Conservation (phyloP, 345 rosid genomes). For the Linum usitatissimum region DNA sequence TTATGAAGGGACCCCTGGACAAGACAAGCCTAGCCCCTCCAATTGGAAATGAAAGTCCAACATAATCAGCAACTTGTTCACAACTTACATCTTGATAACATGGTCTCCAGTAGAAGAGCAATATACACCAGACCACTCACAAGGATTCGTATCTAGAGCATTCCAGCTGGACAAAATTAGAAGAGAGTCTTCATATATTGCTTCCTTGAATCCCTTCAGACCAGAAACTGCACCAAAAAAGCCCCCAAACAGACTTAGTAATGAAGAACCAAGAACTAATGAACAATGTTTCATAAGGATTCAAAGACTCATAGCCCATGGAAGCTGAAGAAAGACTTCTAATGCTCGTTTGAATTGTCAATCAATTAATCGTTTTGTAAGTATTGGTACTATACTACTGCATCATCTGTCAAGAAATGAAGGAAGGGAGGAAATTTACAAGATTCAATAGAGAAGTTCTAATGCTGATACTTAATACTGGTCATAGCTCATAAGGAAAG, state of each 20-base stretch:
- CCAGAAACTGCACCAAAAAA: constrained; percentile 43
- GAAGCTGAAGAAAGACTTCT: too few relatives aligned
- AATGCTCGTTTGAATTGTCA: neutral
- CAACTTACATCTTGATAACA: constrained; percentile 68
- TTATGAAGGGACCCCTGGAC: constrained; percentile 9
- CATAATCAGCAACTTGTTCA: neutral
- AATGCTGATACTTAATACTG: neutral
- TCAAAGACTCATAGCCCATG: neutral
- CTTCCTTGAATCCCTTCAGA: constrained; percentile 70
- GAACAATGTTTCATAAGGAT: neutral
- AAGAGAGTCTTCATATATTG: constrained; percentile 74
- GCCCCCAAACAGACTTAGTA: neutral
- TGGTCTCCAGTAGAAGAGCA: constrained; percentile 53
- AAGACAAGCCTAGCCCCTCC: neutral
- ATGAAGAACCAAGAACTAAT: neutral
- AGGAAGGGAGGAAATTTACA: neutral
- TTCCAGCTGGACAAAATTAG: constrained; percentile 75
- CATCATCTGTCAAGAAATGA: neutral
- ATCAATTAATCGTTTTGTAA: neutral
- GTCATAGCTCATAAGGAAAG: neutral
- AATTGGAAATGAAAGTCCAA: constrained; percentile 1
- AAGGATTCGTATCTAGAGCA: constrained; percentile 69
- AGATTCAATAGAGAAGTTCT: neutral
- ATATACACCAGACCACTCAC: constrained; percentile 65
- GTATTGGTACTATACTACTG: neutral